A percentile compares a stretch with the other conserved stretches of the same genome.
Conservation (phyloP, 257 asterid genomes). For the Haberlea rhodopensis region DNA sequence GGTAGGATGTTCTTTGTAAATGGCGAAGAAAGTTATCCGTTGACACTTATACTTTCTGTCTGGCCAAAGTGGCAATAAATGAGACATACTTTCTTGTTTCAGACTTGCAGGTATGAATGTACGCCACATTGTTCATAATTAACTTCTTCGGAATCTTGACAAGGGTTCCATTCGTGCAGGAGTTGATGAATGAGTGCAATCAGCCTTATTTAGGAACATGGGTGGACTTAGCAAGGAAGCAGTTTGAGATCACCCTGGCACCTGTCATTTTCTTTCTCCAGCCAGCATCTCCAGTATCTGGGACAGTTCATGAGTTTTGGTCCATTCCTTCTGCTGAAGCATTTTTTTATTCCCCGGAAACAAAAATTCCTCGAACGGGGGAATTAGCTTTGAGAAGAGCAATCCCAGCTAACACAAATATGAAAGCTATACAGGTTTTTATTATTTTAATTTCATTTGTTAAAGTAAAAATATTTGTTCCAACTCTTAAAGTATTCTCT, state of each 20-base stretch:
- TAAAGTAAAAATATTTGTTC: conserved; percentile 4
- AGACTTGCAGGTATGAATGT: not conserved
- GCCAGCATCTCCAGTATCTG: conserved; percentile 61
- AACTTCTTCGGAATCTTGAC: conserved; percentile 25
- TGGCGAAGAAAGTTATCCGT: too few relatives aligned
- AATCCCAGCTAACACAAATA: conserved; percentile 87
- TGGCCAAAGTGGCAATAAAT: conserved; percentile 8
- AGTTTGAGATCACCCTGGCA: conserved; percentile 47
- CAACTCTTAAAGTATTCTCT: conserved; percentile 61
- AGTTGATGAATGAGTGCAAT: conserved; percentile 29
- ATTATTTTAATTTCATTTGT: not conserved
- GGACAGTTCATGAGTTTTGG: conserved; percentile 41
- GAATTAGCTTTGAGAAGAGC: conserved; percentile 96
- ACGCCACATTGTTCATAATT: not conserved
- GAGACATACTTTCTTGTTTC: conserved; percentile 11
- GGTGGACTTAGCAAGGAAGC: conserved; percentile 44
- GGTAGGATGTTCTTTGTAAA: not conserved
- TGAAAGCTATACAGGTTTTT: conserved; percentile 88
- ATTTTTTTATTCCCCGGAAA: conserved; percentile 90
- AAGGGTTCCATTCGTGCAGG: conserved; percentile 50
- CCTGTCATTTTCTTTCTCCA: conserved; percentile 52
- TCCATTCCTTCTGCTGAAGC: conserved; percentile 72
- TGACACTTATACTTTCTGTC: not conserved
- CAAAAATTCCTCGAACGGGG: conserved; percentile 92
- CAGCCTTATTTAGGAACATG: conserved; percentile 26